Evolutionary conservation across 495 filamentous ascomycete genomes (phyloP), one percentile per base, ranked within the genome.

Genomic region (Trichoderma orchidacearum): DNA sequence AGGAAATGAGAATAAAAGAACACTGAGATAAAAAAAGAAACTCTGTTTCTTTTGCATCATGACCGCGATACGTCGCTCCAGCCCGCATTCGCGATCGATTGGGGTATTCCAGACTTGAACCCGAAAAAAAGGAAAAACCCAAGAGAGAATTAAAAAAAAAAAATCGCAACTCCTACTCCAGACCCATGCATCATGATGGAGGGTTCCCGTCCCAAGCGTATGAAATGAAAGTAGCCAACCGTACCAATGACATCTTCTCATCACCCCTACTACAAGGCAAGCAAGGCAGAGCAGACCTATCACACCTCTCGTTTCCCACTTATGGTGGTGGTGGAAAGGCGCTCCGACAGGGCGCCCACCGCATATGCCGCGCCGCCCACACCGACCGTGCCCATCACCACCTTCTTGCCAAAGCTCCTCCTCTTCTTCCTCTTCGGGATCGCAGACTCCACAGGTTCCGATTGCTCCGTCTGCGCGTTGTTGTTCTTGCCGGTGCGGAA

Each of bases 301-400:
- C 41, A 48, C 7, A 13, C 15, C 3, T 21, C 71, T 0, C 79
- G 80, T 56, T 58, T 66, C 2, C 81, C 81, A 56, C 82, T 79
- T 1, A 51, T 9, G 0, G 80, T 81, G 0, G 82, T 81, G 3
- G 77, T 83, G 51, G 71, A 73, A 64, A 89, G 83, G 56, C 79
- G 84, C 62, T 91, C 85, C 5, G 70, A 69, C 13, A 84, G 75
- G n/a, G 85, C 85, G 3, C 85, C 85, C 36, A 88, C 63, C 3
- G 80, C 80, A 69, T 89, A 91, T 27, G 78, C 81, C 21, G 79
- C 73, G 17, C 75, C 83, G 4, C 78, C 86, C 0, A 83, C 76
- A 64, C 77, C 80, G 0, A 67, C 71, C 3, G 82, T 82, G 9
- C 79, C 76, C n/a, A 83, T 58, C 0, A 83, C 48, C 55, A 85